Percentiles rank a stretch among this genome's conserved stretches.
phyloP scores from a whole-genome alignment of 176 grass and related monocot species.

The Aegilops bicornis region DNA sequence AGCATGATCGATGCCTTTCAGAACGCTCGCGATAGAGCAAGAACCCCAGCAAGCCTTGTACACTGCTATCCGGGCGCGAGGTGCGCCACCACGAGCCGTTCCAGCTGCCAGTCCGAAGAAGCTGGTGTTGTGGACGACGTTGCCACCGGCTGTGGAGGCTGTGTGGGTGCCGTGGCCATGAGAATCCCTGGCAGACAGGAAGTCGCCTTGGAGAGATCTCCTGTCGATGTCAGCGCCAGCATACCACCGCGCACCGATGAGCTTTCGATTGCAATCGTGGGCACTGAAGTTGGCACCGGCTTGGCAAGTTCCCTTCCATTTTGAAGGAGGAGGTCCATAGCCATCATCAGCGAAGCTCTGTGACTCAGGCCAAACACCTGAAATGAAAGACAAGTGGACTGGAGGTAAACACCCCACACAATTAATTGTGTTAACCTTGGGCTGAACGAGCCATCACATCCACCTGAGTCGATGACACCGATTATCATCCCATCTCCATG shows the following conservation, averaged over 20 bases:
- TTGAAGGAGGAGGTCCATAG: not conserved
- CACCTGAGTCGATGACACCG: no score
- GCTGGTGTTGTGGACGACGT: not conserved
- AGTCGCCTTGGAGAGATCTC: no score
- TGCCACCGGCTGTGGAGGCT: not conserved
- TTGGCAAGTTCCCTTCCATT: not conserved
- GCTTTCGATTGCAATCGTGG: no score
- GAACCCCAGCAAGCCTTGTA: no score
- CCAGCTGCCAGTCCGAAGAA: not conserved
- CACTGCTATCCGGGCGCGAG: not conserved
- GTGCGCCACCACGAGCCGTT: not conserved
- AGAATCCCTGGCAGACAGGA: no score
- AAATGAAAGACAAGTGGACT: not conserved
- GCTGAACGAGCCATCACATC: no score
- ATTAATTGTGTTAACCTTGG: no score
- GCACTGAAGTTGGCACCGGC: not conserved
- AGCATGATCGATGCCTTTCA: conserved; percentile 16
- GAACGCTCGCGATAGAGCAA: fast-evolving
- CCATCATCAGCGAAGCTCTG: not conserved
- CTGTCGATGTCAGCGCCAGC: no score
- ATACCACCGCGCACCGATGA: no score
- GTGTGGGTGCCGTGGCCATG: not conserved
- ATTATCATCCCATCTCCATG: no score
- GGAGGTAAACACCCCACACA: no score
- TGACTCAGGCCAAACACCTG: not conserved